Base-by-base conservation (phyloP, 306 rosid genomes). In the Glycine tomentella region DNA sequence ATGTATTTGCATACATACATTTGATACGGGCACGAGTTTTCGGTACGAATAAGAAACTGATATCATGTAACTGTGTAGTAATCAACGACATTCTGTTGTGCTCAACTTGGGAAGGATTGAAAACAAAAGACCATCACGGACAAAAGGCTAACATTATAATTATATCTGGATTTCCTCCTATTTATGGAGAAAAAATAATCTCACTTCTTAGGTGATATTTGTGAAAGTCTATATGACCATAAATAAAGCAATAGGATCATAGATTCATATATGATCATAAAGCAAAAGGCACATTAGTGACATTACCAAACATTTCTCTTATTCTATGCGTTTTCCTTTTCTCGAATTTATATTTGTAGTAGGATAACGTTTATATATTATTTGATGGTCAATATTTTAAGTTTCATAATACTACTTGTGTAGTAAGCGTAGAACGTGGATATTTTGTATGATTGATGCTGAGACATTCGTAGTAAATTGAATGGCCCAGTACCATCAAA, bases 51-150 rank as follows among this genome's bases (percentile, higher is more conserved):
- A 0, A 63, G 17, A 69, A 31, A 6, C 58, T 25, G 5, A 51
- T 34, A 44, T 3, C 31, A 25, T n/a, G 31, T 63, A 20, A 58
- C 69, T 74, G 69, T 34, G 38, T 49, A 45, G 45, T 44, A 48
- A 67, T 57, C n/a, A 75, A 67, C 48, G 15, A 57, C 69, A 8
- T 15, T 45, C 4, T 55, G 20, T 16, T 56, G 63, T 53, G 61
- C 42, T 49, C 10, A 48, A 36, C 69, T 56, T 56, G 69, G 64
- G 58, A 15, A 34, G 72, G 38, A 78, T 34, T 7, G 31, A n/a
- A 45, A 9, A 0, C 3, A 45, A 31, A 70, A 70, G 8, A 13
- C 11, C 12, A 69, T 48, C 20, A 20, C 17, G 20, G 6, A 31
- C 17, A 6, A 31, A 70, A 46, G 31, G 42, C 11, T 69, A 17